phyloP scores from a whole-genome alignment of 2,329 filamentous ascomycete genomes.

The Exophiala alcalophila region DNA sequence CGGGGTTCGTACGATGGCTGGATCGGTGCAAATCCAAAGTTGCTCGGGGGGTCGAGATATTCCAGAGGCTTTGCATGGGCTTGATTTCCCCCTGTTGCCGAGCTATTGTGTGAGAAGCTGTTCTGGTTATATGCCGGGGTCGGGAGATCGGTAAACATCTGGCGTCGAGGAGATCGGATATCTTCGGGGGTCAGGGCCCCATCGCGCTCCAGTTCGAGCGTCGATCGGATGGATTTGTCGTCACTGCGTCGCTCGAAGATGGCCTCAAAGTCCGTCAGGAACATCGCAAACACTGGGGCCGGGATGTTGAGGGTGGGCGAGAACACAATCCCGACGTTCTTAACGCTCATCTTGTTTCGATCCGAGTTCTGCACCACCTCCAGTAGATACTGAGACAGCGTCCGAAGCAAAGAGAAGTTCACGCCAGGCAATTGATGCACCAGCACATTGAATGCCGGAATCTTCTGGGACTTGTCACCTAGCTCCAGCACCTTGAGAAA shows the following conservation, averaged over 20 bases:
- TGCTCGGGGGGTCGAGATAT: slow-evolving; percentile 48
- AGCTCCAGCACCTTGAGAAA: slow-evolving; percentile 85
- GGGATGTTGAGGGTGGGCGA: slow-evolving; percentile 96
- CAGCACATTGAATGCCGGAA: slow-evolving; percentile 70
- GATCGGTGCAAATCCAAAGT: slow-evolving; percentile 40
- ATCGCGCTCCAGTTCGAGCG: slow-evolving; percentile 38
- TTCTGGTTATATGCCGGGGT: slow-evolving; percentile 62
- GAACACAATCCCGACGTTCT: slow-evolving; percentile 97
- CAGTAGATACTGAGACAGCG: slow-evolving; percentile 83
- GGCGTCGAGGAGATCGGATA: slow-evolving; percentile 61
- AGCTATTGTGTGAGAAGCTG: slow-evolving; percentile 41
- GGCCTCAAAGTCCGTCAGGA: slow-evolving; percentile 82
- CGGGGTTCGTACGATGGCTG: slow-evolving; percentile 34
- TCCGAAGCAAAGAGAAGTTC: slow-evolving; percentile 78
- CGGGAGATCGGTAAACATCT: slow-evolving; percentile 65
- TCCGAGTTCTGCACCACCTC: slow-evolving; percentile 87
- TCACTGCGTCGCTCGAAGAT: slow-evolving; percentile 71
- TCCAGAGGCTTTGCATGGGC: slow-evolving; percentile 37
- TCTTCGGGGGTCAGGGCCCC: slow-evolving; percentile 47
- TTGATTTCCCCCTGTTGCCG: slow-evolving; percentile 31
- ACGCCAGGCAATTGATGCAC: slow-evolving; percentile 75
- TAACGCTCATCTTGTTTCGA: slow-evolving; percentile 95
- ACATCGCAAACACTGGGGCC: slow-evolving; percentile 87
- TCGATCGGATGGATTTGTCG: slow-evolving; percentile 7
- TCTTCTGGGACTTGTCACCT: slow-evolving; percentile 69